Evolutionary conservation across 805 yeast species (phyloP).

Genomic region (Lachancea sp.): DNA sequence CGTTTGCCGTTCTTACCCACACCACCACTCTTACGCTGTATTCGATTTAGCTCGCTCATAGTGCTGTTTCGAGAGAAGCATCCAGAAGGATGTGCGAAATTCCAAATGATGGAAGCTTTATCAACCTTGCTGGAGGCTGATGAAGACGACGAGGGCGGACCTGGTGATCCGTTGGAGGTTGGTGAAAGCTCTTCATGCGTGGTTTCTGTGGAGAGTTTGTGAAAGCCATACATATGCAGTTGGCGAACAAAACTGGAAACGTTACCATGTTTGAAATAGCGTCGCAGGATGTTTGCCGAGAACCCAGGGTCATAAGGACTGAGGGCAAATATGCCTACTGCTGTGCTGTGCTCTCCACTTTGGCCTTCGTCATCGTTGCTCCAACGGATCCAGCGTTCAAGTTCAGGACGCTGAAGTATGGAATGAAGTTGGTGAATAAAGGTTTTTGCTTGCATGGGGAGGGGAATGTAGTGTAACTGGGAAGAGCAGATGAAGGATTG

Average conservation of each 20-base stretch:
- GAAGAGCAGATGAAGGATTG: background rate
- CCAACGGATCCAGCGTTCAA: constrained; percentile 28
- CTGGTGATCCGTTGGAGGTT: too few species aligned
- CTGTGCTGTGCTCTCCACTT: background rate
- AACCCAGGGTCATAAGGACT: constrained; percentile 28
- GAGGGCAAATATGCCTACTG: constrained; percentile 16
- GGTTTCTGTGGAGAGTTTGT: constrained; percentile 24
- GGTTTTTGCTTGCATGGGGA: constrained; percentile 22
- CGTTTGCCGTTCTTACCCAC: constrained; percentile 30
- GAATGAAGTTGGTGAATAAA: constrained; percentile 29
- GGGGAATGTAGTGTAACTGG: background rate
- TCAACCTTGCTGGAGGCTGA: constrained; percentile 7
- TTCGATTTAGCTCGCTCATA: constrained; percentile 20
- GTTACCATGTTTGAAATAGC: constrained; percentile 88
- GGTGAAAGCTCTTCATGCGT: background rate
- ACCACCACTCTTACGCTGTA: constrained; percentile 29
- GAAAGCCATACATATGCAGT: constrained; percentile 84
- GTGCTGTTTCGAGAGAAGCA: constrained; percentile 22
- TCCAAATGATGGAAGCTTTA: constrained; percentile 20
- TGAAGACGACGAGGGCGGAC: too few species aligned
- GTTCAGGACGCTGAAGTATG: constrained; percentile 21
- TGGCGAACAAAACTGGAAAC: constrained; percentile 91
- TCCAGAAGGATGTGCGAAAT: constrained; percentile 30
- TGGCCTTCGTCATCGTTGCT: constrained; percentile 5
- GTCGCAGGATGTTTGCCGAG: constrained; percentile 38